These are phyloP conservation scores for Pelargonium citronellum DNA, from an alignment of 441 rosid genomes.

Conservation along the genomic window DNA sequence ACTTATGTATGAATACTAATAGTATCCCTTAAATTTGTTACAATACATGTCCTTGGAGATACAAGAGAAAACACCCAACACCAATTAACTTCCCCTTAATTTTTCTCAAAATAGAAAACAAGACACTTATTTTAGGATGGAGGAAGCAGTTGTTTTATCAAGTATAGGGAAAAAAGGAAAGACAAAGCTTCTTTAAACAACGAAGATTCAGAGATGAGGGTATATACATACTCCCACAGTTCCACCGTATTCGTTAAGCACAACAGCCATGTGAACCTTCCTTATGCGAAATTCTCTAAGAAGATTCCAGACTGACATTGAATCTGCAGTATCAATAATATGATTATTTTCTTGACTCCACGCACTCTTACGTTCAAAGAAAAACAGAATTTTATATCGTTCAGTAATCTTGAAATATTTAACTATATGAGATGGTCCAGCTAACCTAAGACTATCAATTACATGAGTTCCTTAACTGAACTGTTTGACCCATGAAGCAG, in stretches of 20 bases:
- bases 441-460: neutral
- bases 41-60: too few relatives aligned
- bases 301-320: slow-evolving; percentile 99
- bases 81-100: too few relatives aligned
- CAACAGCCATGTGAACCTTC: slow-evolving; percentile 99
- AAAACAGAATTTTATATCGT: neutral
- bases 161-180: neutral
- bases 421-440: neutral
- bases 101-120: too few relatives aligned
- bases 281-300: slow-evolving; percentile 98
- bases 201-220: slow-evolving; percentile 1
- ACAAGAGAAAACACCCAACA: too few relatives aligned
- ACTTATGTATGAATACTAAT: too few relatives aligned
- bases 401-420: neutral
- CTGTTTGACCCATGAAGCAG: neutral
- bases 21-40: too few relatives aligned
- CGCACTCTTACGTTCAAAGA: neutral
- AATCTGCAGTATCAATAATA: slow-evolving; percentile 53
- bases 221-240: slow-evolving; percentile 81
- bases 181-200: too few relatives aligned
- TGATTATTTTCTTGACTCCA: slow-evolving; percentile 13
- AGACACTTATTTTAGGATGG: too few relatives aligned
- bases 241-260: slow-evolving; percentile 97
- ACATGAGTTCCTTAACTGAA: neutral
- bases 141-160: neutral